Conservation (phyloP, 1,284 basidiomycete genomes). For the Heterobasidion irregulare region DNA sequence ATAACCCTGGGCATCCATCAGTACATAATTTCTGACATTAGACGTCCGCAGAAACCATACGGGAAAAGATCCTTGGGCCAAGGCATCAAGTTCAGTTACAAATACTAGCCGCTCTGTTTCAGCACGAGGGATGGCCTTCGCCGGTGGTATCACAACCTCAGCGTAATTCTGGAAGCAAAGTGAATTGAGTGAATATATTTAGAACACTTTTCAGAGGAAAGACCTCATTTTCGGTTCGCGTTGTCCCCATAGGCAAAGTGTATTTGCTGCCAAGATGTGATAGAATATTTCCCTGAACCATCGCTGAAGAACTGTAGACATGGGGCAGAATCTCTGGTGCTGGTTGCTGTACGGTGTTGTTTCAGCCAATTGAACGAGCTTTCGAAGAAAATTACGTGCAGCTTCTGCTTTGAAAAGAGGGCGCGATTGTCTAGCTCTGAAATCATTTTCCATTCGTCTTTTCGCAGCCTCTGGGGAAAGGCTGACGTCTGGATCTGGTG, state of each 20-base stretch:
- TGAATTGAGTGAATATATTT: neutral
- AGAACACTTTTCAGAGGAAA: neutral
- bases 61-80: constrained; percentile 85
- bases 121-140: constrained; percentile 72
- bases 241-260: constrained; percentile 80
- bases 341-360: constrained; percentile 26
- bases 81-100: constrained; percentile 68
- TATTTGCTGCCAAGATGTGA: constrained; percentile 75
- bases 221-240: constrained; percentile 56
- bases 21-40: neutral
- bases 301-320: constrained; percentile 74
- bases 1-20: constrained; percentile 56
- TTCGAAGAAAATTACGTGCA: constrained; percentile 29
- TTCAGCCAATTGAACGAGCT: too few relatives aligned
- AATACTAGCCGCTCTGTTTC: constrained; percentile 66
- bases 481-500: constrained; percentile 4
- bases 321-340: constrained; percentile 73
- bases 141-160: constrained; percentile 88
- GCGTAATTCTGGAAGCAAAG: constrained; percentile 31
- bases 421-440: constrained; percentile 58
- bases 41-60: constrained; percentile 41
- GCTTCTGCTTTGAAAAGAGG: constrained; percentile 57
- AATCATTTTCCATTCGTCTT: constrained; percentile 55
- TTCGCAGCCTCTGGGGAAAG: constrained; percentile 52
- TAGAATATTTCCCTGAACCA: constrained; percentile 58